Evolutionary conservation across 2,329 filamentous ascomycete genomes (phyloP).

Genomic region (Colletotrichum sp.): DNA sequence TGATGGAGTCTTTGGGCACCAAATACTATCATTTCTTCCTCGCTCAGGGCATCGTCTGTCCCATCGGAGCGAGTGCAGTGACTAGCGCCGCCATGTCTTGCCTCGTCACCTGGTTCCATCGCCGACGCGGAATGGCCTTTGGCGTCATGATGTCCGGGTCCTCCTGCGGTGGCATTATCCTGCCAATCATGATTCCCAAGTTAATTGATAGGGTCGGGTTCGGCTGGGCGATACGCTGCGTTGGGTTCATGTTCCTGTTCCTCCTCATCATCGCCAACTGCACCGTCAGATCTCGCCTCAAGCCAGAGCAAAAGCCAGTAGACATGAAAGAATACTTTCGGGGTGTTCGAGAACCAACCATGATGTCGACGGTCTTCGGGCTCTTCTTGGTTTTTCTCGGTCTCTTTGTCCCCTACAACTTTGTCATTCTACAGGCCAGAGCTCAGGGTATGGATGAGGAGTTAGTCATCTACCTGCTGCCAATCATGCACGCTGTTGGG

Average conservation of each 20-base stretch:
- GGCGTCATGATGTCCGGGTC: slow-evolving; percentile 60
- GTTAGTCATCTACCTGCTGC: slow-evolving; percentile 51
- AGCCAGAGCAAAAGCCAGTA: slow-evolving; percentile 50
- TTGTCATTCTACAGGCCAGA: slow-evolving; percentile 54
- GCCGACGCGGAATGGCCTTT: slow-evolving; percentile 55
- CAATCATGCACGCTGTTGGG: slow-evolving; percentile 63
- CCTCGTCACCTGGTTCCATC: slow-evolving; percentile 57
- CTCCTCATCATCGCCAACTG: slow-evolving; percentile 38
- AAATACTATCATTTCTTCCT: slow-evolving; percentile 51
- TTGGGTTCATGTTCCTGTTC: slow-evolving; percentile 50
- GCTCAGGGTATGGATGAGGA: slow-evolving; percentile 43
- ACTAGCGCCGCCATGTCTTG: slow-evolving; percentile 48
- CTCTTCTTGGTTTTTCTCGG: slow-evolving; percentile 62
- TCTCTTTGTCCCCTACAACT: slow-evolving; percentile 60
- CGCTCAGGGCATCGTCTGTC: slow-evolving; percentile 43
- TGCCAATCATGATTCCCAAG: slow-evolving; percentile 65
- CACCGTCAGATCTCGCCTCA: slow-evolving; percentile 46
- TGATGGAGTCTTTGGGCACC: slow-evolving; percentile 63
- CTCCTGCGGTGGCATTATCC: slow-evolving; percentile 59
- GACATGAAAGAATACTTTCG: slow-evolving; percentile 49
- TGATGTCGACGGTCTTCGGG: slow-evolving; percentile 46
- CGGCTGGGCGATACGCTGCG: slow-evolving; percentile 53
- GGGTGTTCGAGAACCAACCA: slow-evolving; percentile 51
- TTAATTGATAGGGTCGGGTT: slow-evolving; percentile 53
- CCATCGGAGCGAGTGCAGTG: slow-evolving; percentile 46